Percentiles rank a stretch among this genome's conserved stretches.
Conservation (phyloP, 805 yeast genomes). For the Cyberlindnera japonica region DNA sequence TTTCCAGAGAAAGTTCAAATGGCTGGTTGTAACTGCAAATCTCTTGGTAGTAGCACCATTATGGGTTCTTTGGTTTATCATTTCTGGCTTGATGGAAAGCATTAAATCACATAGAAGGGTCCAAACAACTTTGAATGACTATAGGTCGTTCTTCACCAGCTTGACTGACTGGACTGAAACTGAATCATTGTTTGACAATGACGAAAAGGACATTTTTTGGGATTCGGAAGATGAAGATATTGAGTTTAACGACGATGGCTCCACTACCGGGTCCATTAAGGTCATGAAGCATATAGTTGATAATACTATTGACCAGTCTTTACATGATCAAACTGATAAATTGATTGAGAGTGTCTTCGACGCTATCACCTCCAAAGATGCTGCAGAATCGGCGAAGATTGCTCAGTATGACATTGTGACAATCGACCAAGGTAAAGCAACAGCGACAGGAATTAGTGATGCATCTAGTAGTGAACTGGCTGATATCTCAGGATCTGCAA, state of each 20-base stretch:
- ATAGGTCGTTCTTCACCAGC: constrained; percentile 24
- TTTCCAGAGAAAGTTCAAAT: constrained; percentile 40
- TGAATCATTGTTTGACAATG: constrained; percentile 4
- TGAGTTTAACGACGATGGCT: constrained; percentile 10
- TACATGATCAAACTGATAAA: constrained; percentile 59
- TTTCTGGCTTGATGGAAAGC: constrained; percentile 40
- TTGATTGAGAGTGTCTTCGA: constrained; percentile 62
- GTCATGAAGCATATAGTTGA: constrained; percentile 23
- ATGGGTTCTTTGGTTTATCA: constrained; percentile 56
- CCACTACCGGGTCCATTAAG: constrained; percentile 14
- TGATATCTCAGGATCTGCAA: not conserved
- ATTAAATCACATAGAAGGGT: constrained; percentile 38
- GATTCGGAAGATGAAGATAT: constrained; percentile 12
- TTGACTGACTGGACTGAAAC: constrained; percentile 17
- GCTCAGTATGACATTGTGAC: constrained; percentile 19
- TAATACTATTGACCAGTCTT: constrained; percentile 35
- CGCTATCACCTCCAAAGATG: constrained; percentile 44
- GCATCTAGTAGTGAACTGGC: not conserved
- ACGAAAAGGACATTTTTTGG: not conserved
- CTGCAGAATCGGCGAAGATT: constrained; percentile 18
- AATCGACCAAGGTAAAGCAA: not conserved
- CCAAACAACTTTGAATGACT: constrained; percentile 27
- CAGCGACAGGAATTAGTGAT: not conserved
- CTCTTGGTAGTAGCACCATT: constrained; percentile 55
- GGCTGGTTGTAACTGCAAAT: constrained; percentile 45